phyloP scores from a whole-genome alignment of 2,329 filamentous ascomycete genomes.

The Neonectria faginata region DNA sequence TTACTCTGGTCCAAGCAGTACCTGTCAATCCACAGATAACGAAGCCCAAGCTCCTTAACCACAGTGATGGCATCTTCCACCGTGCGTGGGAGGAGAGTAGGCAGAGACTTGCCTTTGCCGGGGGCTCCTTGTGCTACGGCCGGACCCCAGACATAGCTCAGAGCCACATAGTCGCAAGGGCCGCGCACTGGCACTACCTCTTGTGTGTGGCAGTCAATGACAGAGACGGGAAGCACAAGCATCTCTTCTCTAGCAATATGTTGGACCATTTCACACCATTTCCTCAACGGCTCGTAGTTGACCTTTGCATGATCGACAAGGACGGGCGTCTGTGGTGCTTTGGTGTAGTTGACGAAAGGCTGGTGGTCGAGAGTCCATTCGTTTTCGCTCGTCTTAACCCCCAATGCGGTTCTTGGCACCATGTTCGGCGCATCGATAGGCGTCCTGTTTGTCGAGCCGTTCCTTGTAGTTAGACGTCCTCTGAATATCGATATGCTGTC shows the following conservation, averaged over 20 bases:
- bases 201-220: slow-evolving; percentile 27
- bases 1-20: slow-evolving; percentile 30
- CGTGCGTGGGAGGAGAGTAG: slow-evolving; percentile 14
- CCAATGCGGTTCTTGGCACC: not conserved
- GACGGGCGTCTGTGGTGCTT: slow-evolving; percentile 22
- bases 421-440: not conserved
- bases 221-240: slow-evolving; percentile 12
- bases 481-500: not conserved
- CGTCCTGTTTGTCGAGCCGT: slow-evolving; percentile 4
- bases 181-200: slow-evolving; percentile 13
- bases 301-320: slow-evolving; percentile 34
- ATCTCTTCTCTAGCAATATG: not conserved
- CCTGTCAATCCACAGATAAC: slow-evolving; percentile 28
- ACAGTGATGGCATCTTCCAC: slow-evolving; percentile 29
- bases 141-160: slow-evolving; percentile 29
- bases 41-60: slow-evolving; percentile 23
- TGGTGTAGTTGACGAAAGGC: slow-evolving; percentile 21
- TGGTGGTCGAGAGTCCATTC: not conserved
- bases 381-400: not conserved
- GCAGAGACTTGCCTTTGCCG: slow-evolving; percentile 2
- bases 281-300: slow-evolving; percentile 2
- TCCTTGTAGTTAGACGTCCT: not conserved
- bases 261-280: not conserved
- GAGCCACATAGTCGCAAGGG: slow-evolving; percentile 26
- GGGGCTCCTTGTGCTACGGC: not conserved